Evolutionary conservation across 2,329 filamentous ascomycete species (phyloP).

Genomic region (Calycina marina): DNA sequence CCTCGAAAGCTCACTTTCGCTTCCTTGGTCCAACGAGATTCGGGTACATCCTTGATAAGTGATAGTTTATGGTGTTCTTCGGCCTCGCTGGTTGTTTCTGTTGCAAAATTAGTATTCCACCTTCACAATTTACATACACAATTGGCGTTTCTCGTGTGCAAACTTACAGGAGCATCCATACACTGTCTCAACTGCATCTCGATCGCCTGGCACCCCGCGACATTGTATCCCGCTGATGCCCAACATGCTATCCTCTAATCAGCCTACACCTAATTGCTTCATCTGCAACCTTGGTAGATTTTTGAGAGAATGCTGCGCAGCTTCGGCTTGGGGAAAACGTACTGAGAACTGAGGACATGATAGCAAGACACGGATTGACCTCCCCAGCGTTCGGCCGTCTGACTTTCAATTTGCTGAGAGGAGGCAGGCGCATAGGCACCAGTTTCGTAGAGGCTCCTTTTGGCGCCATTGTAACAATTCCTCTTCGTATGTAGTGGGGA

Average conservation of each 20-base stretch:
- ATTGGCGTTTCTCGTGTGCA: too few species aligned
- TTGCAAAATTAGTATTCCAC: too few species aligned
- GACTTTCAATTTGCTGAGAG: conserved; percentile 47
- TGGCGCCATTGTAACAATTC: conserved; percentile 23
- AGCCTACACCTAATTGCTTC: too few species aligned
- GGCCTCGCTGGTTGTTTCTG: conserved; percentile 41
- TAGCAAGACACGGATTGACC: conserved; percentile 46
- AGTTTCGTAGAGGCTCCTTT: conserved; percentile 20
- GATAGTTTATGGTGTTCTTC: conserved; percentile 83
- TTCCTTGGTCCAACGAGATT: conserved; percentile 60
- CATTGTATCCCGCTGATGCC: conserved; percentile 62
- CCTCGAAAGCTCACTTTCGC: conserved; percentile 36
- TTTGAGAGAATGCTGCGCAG: too few species aligned
- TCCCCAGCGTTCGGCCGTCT: conserved; percentile 47
- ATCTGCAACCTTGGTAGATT: too few species aligned
- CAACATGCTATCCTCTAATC: too few species aligned
- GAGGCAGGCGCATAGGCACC: conserved; percentile 31
- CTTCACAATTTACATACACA: too few species aligned
- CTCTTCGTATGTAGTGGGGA: too few species aligned
- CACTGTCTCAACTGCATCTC: conserved; percentile 47
- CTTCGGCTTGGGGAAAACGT: conserved; percentile 23
- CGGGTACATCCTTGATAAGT: conserved; percentile 63
- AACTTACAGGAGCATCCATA: conserved; percentile 68
- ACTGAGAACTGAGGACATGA: conserved; percentile 56
- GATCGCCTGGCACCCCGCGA: conserved; percentile 40